Base-by-base conservation (phyloP, 768 basidiomycete genomes). In the Pleurotus tuber-regium region DNA sequence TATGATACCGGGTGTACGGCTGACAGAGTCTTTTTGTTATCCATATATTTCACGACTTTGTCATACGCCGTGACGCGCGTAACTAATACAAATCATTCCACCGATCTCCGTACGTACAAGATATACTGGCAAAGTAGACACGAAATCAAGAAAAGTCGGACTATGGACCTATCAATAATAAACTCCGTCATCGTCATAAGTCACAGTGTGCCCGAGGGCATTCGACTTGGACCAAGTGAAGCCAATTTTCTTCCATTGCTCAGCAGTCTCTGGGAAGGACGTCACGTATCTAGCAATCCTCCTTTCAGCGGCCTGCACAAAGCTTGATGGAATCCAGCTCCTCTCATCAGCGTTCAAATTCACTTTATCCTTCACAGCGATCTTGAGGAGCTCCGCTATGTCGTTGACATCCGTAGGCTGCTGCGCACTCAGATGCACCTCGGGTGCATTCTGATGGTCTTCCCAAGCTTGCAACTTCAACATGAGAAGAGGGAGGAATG, bases 351-450 rank as follows among this genome's bases (percentile, higher is more conserved):
- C 21, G 7, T 40, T 29, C 2, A 44, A 16, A 14, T 29, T 44
- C 24, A 63, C 63, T 24, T 61, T 55, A 24, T 57, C 43, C 9
- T 35, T 7, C 3, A 49, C 18, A 5, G 30, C 47, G 5, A 49
- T 18, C 11, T 35, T 31, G 23, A 49, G 30, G 23, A 49, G 23
- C 16, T 19, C n/a, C n/a, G 11, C 24, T 10, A 49, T 49, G 14
- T 49, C 47, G 9, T 23, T 12, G n/a, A 35, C 47, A 4, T 49
- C 47, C 16, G 35, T 38, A 16, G 12, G 31, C 29, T 35, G 47
- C n/a, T 35, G 31, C 2, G 7, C 30, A 6, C 25, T 12, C 4
- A 47, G 24, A 29, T 47, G 29, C 28, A n/a, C 5, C 28, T 47
- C 29, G 7, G 23, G 16, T 11, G 44, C 44, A 5, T 30, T 11